Evolutionary conservation across 208 protist species (phyloP), one percentile per base, ranked within the genome.

Genomic region (Angomonas ambiguus): DNA sequence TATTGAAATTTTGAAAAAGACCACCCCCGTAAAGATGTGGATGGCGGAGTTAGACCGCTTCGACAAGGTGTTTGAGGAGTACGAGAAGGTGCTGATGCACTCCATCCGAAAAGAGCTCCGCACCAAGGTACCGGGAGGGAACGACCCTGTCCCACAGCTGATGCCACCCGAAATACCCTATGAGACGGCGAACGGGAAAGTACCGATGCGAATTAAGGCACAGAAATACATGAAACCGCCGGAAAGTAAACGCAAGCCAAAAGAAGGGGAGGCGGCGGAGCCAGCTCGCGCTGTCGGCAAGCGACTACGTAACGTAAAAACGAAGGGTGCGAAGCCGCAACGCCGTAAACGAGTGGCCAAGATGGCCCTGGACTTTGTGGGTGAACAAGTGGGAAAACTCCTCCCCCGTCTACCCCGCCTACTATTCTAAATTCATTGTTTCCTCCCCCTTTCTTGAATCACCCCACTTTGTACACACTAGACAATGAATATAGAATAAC

Each of bases 21-120:
- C 76, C 22, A 91, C 89, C 5, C 83, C 89, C 30, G 80, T 90
- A 42, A 83, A 92, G 71, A 73, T 98, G 59, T 98, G 93, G 93
- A 51, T 83, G 18, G 59, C 53, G 22, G 93, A 98, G 65, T 76
- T 98, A 3, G 91, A 96, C 68, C 77, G 68, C 41, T 97, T 98
- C 72, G 91, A 96, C 73, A 77, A 83, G 62, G 70, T 73, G 31
- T 95, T 84, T 63, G 77, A 73, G 61, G 87, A 93, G 72, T 85
- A 93, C 61, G 87, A 93, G 69, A 71, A 73, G 1, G 79, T 80
- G 48, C 67, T 80, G 42, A 66, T 86, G 55, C 72, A 80, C 65
- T 82, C 82, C 11, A 94, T 96, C 66, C 72, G 82, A 60, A 88
- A 89, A 72, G 91, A 96, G 71, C 78, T 84, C 62, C 87, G 90